Evolutionary conservation across 2,329 filamentous ascomycete genomes (phyloP).

Genomic region (Phialophora macrospora): DNA sequence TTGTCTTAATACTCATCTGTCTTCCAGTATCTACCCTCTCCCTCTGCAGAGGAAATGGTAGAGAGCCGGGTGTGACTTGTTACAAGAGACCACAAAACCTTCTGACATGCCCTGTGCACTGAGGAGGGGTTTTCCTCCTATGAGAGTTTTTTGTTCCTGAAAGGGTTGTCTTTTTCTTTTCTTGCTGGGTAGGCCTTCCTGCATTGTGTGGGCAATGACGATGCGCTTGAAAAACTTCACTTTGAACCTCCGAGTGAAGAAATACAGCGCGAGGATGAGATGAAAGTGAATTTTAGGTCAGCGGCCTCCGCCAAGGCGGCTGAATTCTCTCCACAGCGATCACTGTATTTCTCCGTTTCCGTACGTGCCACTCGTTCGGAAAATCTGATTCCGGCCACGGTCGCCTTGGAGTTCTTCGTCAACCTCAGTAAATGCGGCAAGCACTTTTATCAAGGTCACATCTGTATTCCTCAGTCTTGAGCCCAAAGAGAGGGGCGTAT

Average conservation of each 20-base stretch:
- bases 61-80: conserved; percentile 9
- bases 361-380: background rate
- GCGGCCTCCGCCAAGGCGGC: background rate
- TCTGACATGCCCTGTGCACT: background rate
- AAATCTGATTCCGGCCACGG: background rate
- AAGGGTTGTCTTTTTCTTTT: background rate
- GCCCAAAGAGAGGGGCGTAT: background rate
- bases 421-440: conserved; percentile 5
- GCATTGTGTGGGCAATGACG: background rate
- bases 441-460: background rate
- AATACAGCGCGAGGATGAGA: background rate
- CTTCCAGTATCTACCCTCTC: conserved; percentile 12
- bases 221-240: background rate
- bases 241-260: background rate
- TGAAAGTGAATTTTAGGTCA: background rate
- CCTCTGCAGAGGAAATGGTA: background rate
- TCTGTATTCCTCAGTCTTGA: background rate
- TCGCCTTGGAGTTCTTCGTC: background rate
- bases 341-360: background rate
- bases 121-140: background rate
- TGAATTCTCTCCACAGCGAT: no score
- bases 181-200: background rate
- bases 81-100: conserved; percentile 11
- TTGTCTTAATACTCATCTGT: conserved; percentile 9
- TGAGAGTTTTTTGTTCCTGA: background rate